Base-by-base conservation (phyloP, 305 asterid species). In the Withania somnifera region DNA sequence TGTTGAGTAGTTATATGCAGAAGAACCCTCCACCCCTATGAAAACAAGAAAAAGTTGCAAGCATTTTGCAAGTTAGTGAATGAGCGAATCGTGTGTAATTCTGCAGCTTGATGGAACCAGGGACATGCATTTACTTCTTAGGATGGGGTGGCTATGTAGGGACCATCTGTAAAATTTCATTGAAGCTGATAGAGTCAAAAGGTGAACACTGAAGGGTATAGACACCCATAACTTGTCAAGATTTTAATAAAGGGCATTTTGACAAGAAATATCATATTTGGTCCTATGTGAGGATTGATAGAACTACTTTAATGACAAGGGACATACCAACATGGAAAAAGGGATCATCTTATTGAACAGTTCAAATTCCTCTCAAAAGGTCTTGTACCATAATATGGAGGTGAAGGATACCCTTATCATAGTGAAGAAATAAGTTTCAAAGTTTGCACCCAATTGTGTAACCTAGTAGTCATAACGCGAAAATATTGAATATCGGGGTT, bases 281-380 rank as follows among this genome's bases (percentile, higher is more conserved):
- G 60, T 56, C 66, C 52, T 19, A 28, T 26, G 28, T 28, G 63
- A 51, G 61, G 79, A 26, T 17, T 61, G 66, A 34, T 54, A 9
- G n/a, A 67, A 51, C 28, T 77, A 71, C 79, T 78, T 67, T 45
- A 71, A 32, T 64, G 19, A 73, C 17, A 52, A 83, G 83, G 88
- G 88, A 28, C 87, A 84, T 32, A 86, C 84, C 86, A 83, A 75
- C 52, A 81, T 58, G 20, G 61, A 38, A 58, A 17, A 52, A 24
- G 63, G 71, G 63, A 19, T 15, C 78, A 19, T 61, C 56, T 82
- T 68, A 24, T 7, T 28, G 42, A 56, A 40, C 54, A 51, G 45
- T 69, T 80, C 53, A 57, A 17, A 75, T 63, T 26, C 47, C 47
- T 14, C 52, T n/a, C 63, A 20, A 36, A 36, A 42, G 40, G 24